Evolutionary conservation across 2,329 filamentous ascomycete species (phyloP).

Genomic region (Pseudogymnoascus pannorum): DNA sequence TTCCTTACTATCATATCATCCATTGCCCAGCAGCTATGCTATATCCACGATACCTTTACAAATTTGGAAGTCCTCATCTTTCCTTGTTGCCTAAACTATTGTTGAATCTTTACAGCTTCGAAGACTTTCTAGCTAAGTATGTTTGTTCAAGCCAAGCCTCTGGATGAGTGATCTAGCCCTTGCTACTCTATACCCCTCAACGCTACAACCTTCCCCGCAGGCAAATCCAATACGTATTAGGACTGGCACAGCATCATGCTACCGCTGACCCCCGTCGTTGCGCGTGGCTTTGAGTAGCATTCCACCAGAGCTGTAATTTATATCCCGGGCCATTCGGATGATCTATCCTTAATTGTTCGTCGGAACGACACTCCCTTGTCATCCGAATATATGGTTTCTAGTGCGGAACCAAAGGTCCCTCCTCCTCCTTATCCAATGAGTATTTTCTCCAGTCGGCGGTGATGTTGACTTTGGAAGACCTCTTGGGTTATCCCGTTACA

Average conservation of each 20-base stretch:
- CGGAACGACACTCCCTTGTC: neutral
- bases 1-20: neutral
- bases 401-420: neutral
- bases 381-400: neutral
- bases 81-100: neutral
- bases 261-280: neutral
- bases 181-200: neutral
- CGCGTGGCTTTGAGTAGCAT: neutral
- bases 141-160: neutral
- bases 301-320: neutral
- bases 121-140: neutral
- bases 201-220: neutral
- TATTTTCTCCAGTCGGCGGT: neutral
- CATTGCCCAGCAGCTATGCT: neutral
- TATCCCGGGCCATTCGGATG: slow-evolving; percentile 1
- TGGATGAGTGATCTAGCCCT: neutral
- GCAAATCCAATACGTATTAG: neutral
- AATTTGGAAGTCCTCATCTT: neutral
- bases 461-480: neutral
- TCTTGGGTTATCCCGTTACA: neutral
- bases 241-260: neutral
- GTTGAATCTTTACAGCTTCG: neutral
- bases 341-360: neutral
- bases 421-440: neutral
- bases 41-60: neutral